phyloP scores from a whole-genome alignment of 2,329 filamentous ascomycete species.

The Colletotrichum tabaci region DNA sequence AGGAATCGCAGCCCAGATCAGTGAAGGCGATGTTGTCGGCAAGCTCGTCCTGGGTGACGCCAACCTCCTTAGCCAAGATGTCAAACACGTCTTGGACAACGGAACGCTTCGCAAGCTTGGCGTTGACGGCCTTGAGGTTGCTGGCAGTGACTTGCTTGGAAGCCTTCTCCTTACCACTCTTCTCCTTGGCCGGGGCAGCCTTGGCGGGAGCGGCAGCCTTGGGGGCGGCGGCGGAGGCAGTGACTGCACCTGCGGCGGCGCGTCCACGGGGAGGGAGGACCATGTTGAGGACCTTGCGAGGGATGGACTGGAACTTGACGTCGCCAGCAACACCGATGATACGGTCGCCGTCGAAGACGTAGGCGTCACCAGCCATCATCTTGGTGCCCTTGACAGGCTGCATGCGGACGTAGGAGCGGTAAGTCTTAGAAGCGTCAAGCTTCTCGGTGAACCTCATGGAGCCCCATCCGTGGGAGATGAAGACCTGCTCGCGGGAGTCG shows the following conservation, averaged over 20 bases:
- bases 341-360: constrained; percentile 67
- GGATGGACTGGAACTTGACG: constrained; percentile 77
- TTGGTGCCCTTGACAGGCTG: constrained; percentile 66
- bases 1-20: constrained; percentile 73
- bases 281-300: constrained; percentile 76
- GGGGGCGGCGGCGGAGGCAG: constrained; percentile 53
- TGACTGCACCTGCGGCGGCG: constrained; percentile 53
- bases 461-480: constrained; percentile 73
- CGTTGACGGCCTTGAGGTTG: constrained; percentile 65
- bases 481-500: constrained; percentile 68
- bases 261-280: constrained; percentile 74
- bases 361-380: constrained; percentile 68
- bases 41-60: constrained; percentile 68
- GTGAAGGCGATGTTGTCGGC: constrained; percentile 70
- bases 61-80: constrained; percentile 71
- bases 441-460: constrained; percentile 66
- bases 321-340: constrained; percentile 66
- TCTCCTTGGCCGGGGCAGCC: constrained; percentile 50
- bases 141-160: constrained; percentile 59
- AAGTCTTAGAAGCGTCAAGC: constrained; percentile 61
- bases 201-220: constrained; percentile 53
- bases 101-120: constrained; percentile 62
- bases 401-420: constrained; percentile 72
- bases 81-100: constrained; percentile 63
- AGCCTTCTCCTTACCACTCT: constrained; percentile 58